Conservation (phyloP, 106 monocot species). For the Dioscorea dumetorum region DNA sequence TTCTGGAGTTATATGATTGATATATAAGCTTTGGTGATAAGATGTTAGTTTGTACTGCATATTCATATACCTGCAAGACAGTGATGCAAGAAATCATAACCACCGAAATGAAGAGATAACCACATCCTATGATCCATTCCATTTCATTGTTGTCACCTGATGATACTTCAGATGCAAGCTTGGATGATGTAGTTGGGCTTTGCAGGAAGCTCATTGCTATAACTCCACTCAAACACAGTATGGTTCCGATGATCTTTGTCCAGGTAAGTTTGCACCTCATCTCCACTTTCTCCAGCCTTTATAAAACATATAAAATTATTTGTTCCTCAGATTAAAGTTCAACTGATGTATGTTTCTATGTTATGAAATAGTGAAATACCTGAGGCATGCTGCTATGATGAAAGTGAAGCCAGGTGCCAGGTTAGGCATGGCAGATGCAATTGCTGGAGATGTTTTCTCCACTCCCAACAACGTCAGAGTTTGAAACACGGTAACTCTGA, state of each 20-base stretch:
- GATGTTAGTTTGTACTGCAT: too few species aligned
- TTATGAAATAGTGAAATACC: constrained; percentile 13
- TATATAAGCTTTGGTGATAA: too few species aligned
- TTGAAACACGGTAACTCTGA: constrained; percentile 37
- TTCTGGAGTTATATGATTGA: background rate
- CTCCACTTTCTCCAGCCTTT: constrained; percentile 63
- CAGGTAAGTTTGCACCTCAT: constrained; percentile 42
- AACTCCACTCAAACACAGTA: constrained; percentile 56
- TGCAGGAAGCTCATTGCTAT: constrained; percentile 66
- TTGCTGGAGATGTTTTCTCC: constrained; percentile 46
- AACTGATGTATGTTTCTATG: background rate
- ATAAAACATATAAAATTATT: background rate
- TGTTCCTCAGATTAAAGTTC: background rate
- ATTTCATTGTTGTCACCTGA: background rate
- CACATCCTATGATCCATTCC: constrained; percentile 60
- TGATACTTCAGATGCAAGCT: background rate
- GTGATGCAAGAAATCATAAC: constrained; percentile 29
- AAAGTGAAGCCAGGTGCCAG: constrained; percentile 54
- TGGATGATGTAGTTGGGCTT: constrained; percentile 15
- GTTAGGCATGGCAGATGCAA: constrained; percentile 76
- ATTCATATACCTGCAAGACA: constrained; percentile 50
- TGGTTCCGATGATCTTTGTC: constrained; percentile 65
- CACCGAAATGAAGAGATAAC: constrained; percentile 31
- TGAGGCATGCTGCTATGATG: constrained; percentile 44
- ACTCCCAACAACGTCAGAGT: constrained; percentile 34